Evolutionary conservation across 345 rosid species (phyloP).

Genomic region (Boechera retrofracta): DNA sequence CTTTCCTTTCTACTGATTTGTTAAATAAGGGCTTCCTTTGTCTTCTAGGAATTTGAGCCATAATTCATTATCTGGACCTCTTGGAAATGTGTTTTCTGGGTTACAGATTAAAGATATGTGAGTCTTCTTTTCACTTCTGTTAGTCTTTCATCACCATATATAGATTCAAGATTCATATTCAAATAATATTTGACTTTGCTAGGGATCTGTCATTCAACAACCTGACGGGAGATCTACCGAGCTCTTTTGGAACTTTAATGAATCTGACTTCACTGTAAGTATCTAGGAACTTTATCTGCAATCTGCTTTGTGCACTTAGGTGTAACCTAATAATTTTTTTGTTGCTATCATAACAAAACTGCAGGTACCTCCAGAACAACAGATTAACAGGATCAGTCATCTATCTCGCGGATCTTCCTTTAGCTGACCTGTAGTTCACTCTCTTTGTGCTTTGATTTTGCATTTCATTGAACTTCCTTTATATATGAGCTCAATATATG

Average conservation of each 20-base stretch:
- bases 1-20: constrained; percentile 5
- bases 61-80: constrained; percentile 74
- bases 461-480: constrained; percentile 33
- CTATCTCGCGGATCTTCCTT: constrained; percentile 76
- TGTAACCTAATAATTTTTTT: constrained; percentile 6
- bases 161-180: constrained; percentile 23
- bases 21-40: constrained; percentile 12
- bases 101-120: constrained; percentile 78
- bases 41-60: constrained; percentile 85
- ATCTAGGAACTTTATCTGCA: constrained; percentile 9
- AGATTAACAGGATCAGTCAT: constrained; percentile 86
- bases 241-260: constrained; percentile 71
- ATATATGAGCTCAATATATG: constrained; percentile 40
- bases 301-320: constrained; percentile 21
- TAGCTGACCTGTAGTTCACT: constrained; percentile 66
- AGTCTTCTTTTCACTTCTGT: constrained; percentile 26
- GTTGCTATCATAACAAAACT: constrained; percentile 31
- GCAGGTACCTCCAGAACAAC: constrained; percentile 87
- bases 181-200: constrained; percentile 16
- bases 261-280: constrained; percentile 75
- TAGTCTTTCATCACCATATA: neutral
- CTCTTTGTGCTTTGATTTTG: constrained; percentile 24
- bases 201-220: constrained; percentile 91
- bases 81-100: constrained; percentile 83
- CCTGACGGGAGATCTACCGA: constrained; percentile 86